Conservation (phyloP, 257 asterid species). For the Jacaranda mimosifolia region DNA sequence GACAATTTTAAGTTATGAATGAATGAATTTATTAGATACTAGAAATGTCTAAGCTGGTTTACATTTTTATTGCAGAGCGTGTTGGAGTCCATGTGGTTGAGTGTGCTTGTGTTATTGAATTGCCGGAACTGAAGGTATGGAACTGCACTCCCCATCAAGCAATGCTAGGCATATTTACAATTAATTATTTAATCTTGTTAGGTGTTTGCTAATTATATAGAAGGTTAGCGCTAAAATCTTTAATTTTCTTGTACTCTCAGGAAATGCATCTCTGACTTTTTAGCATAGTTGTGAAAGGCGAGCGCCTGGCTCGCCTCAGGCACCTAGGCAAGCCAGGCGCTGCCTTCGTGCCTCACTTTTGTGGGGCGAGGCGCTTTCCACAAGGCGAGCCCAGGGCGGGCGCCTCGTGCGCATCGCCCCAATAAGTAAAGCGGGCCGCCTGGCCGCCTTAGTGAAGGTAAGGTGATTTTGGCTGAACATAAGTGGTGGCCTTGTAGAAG, state of each 20-base stretch:
- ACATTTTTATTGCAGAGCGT: constrained; percentile 70
- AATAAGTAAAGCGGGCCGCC: no score
- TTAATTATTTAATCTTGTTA: neutral
- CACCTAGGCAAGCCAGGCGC: no score
- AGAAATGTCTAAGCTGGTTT: constrained; percentile 33
- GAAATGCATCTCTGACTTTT: neutral
- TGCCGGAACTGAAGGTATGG: constrained; percentile 85
- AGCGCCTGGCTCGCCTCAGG: no score
- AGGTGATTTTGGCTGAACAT: no score
- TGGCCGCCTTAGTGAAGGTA: no score
- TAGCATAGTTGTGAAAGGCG: no score
- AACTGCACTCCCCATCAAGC: constrained; percentile 25
- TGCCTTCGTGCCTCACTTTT: no score
- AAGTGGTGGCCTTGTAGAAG: no score
- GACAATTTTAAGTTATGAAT: neutral
- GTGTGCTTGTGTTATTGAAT: constrained; percentile 89
- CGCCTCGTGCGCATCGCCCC: no score
- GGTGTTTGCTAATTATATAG: constrained; percentile 21
- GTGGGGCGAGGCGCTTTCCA: no score
- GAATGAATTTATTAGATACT: neutral
- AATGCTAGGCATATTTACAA: neutral
- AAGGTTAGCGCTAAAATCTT: neutral
- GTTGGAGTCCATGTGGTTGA: constrained; percentile 81
- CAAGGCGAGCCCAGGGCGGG: no score
- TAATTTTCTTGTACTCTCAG: neutral